Evolutionary conservation across 2,329 filamentous ascomycete genomes (phyloP), one percentile per base, ranked within the genome.

Genomic region (Scytalidium sp.): DNA sequence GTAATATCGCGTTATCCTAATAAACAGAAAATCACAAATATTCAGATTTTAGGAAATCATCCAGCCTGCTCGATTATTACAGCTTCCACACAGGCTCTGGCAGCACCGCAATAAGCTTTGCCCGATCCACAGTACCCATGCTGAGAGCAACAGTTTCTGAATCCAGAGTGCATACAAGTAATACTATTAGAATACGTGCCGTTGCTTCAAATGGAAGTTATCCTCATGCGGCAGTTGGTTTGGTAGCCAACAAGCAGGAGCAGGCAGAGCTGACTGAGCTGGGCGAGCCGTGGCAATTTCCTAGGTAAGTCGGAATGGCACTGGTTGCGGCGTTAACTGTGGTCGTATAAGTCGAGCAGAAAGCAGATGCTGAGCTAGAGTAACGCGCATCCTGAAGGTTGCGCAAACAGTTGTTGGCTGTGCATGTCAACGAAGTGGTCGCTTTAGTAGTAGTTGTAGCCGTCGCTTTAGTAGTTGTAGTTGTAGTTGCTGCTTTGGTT

Each of bases 291-390:
- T 51, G 32, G 41, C 58, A 60, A 22, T 50, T 36, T 19, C 49
- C 50, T 3, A 57, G 52, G 13, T 43, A 51, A 9, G 22, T 32
- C 2, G 58, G 55, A 19, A 59, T 45, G 19, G 36, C 40, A 6
- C 43, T 52, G 3, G 58, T 55, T 3, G 41, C 52, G 2, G 55
- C 52, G 17, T 56, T 52, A 5, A 54, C 27, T 3, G 46, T 44
- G 19, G 52, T 53, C 4, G 55, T 58, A 47, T 56, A 60, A 15
- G 55, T 57, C 7, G 49, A 46, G 19, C 57, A 60, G 45, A 60
- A 59, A 1, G 46, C 39, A n/a, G 49, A 43, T 2, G 53, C 49
- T 3, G 36, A 25, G 2, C 36, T 41, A 21, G 43, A 39, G 27
- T 52, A 47, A 19, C 20, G 17, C 3, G 45, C 19, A 36, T 50